phyloP scores from a whole-genome alignment of 148 eudicot species.

The Fagopyrum homotropicum region DNA sequence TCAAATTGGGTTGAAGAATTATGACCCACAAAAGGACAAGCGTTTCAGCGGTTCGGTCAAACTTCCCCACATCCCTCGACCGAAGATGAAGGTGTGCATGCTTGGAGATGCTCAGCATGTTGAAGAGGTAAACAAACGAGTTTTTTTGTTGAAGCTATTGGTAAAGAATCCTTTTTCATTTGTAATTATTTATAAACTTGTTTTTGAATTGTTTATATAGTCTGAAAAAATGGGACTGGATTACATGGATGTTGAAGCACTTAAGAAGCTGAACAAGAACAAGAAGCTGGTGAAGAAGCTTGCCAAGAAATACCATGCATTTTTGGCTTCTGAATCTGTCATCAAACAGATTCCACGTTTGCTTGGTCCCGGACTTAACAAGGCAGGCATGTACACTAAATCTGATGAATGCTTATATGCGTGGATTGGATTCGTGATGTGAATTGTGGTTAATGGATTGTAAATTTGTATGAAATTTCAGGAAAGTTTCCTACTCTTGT shows the following conservation, averaged over 20 bases:
- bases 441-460: not conserved
- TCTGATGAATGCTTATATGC: not conserved
- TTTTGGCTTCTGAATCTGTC: conserved; percentile 11
- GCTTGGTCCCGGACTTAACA: conserved; percentile 15
- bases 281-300: conserved; percentile 12
- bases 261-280: conserved; percentile 15
- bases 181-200: not conserved
- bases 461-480: not conserved
- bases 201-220: not conserved
- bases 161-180: not conserved
- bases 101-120: conserved; percentile 16
- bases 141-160: not conserved
- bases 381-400: conserved; percentile 3
- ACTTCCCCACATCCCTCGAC: conserved; percentile 11
- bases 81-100: conserved; percentile 11
- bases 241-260: conserved; percentile 14
- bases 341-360: conserved; percentile 15
- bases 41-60: conserved; percentile 8
- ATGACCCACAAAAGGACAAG: conserved; percentile 13
- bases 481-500: conserved; percentile 9
- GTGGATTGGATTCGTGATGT: not conserved
- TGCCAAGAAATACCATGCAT: conserved; percentile 12
- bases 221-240: conserved; percentile 10
- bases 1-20: conserved; percentile 11
- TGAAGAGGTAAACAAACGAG: conserved; percentile 1